Base-by-base conservation (phyloP, 176 grass and related monocot species). In the Tillandsia leiboldiana region DNA sequence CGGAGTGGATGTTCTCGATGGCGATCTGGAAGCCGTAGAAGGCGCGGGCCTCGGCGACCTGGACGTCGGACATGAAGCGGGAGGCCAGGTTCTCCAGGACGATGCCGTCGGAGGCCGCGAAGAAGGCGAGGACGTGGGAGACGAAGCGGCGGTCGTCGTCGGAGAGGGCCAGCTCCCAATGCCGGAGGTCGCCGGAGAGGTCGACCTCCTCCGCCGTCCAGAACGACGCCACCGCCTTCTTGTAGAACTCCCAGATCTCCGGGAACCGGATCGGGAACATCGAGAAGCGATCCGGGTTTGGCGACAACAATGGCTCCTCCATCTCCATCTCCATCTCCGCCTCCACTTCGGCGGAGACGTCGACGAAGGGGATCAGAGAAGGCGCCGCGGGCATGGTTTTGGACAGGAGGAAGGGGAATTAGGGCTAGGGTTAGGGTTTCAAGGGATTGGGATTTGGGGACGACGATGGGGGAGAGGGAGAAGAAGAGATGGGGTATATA, bases 11-110 rank as follows among this genome's bases (percentile, higher is more conserved):
- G 75, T 92, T 97, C 79, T 97, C 93, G 58, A 97, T 92, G 70
- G 93, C 93, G 51, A 97, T 92, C 77, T 90, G 93, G 70, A 97
- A 97, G 2, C 89, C 93, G 73, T 97, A 97, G 71, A 97, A 97
- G 51, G 89, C 93, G 0, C 89, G 83, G 0, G 86, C 86, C 84
- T 97, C 93, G 12, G 89, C 81, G 11, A 92, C 78, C 73, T 92
- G 93, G 1, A 97, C 89, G 70, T 97, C 93, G 2, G 83, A 82
- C 93, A 92, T 97, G 86, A 97, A 97, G 2, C 89, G 74, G 9
- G 74, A 78, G 2, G 94, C 74, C 13, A 97, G 83, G 77, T 97
- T 97, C 86, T 97, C 94, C 6, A 97, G 86, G 1, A 97, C 94
- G 49, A 97, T 97, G 65, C 94, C 94, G 49, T 97, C 89, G 1